Percentiles rank a stretch among this genome's conserved stretches.
Evolutionary conservation across 345 rosid genomes (phyloP).

Genomic region (Salix brachista): DNA sequence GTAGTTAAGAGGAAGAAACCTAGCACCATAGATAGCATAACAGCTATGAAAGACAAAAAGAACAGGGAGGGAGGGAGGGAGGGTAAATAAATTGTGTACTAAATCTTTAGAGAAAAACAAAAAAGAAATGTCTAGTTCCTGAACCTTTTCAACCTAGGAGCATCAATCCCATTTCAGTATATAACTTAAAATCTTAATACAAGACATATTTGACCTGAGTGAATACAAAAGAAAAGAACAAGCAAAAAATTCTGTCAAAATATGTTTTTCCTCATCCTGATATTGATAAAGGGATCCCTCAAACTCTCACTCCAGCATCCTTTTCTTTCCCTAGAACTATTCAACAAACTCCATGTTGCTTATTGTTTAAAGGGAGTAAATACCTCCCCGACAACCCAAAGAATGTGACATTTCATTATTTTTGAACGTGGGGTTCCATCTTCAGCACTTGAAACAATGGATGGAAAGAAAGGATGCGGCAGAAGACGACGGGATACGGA

Average conservation of each 20-base stretch:
- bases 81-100: not conserved
- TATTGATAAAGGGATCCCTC: conserved; percentile 10
- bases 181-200: conserved; percentile 24
- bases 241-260: conserved; percentile 1
- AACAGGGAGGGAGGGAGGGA: not conserved
- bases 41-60: no score
- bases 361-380: conserved; percentile 14
- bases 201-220: conserved; percentile 23
- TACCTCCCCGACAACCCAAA: conserved; percentile 11
- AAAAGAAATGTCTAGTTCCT: not conserved
- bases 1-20: not conserved
- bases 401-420: conserved; percentile 25
- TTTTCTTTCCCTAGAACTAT: conserved; percentile 14
- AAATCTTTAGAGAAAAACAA: not conserved
- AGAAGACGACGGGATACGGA: conserved; percentile 14
- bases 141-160: conserved; percentile 5
- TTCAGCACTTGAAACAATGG: conserved; percentile 6
- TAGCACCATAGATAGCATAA: not conserved
- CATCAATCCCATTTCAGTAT: conserved; percentile 10
- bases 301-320: conserved; percentile 9
- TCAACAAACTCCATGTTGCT: conserved; percentile 7
- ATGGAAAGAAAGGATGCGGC: conserved; percentile 16
- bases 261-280: conserved; percentile 10
- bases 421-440: conserved; percentile 17
- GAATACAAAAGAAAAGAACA: not conserved